Evolutionary conservation across 1,139 yeast genomes (phyloP).

Genomic region (Lodderomyces metapsilosis): DNA sequence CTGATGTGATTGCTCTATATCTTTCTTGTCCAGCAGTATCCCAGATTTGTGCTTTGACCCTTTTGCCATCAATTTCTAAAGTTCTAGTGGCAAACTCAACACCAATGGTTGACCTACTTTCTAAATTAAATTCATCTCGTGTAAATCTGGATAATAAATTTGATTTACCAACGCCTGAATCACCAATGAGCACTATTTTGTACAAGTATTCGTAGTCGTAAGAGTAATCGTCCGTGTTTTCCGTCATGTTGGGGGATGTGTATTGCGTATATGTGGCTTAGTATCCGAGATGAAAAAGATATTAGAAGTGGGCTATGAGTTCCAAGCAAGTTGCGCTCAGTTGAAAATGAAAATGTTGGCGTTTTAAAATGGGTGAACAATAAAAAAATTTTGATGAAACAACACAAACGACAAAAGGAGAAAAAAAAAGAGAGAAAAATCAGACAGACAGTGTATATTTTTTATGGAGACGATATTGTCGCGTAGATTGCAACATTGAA

Average conservation of each 20-base stretch:
- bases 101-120: slow-evolving; percentile 93
- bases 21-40: slow-evolving; percentile 99
- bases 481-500: neutral
- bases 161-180: slow-evolving; percentile 96
- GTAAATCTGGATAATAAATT: slow-evolving; percentile 92
- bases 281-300: no score
- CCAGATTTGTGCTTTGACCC: slow-evolving; percentile 98
- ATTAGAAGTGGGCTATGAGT: no score
- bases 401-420: neutral
- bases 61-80: slow-evolving; percentile 88
- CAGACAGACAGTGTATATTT: neutral
- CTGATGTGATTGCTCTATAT: slow-evolving; percentile 95
- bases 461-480: neutral
- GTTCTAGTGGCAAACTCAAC: slow-evolving; percentile 98
- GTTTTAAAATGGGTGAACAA: neutral
- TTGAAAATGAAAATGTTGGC: slow-evolving; percentile 3
- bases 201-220: slow-evolving; percentile 95
- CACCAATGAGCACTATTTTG: slow-evolving; percentile 95
- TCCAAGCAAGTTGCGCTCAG: no score
- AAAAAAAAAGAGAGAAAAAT: neutral
- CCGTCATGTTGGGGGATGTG: slow-evolving; percentile 29
- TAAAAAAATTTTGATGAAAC: neutral
- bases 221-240: slow-evolving; percentile 67
- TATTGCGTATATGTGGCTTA: neutral
- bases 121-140: slow-evolving; percentile 91